A percentile compares a stretch with the other conserved stretches of the same genome.
Conservation (phyloP, 148 eudicot species). For the Rhododendron williamsianum region DNA sequence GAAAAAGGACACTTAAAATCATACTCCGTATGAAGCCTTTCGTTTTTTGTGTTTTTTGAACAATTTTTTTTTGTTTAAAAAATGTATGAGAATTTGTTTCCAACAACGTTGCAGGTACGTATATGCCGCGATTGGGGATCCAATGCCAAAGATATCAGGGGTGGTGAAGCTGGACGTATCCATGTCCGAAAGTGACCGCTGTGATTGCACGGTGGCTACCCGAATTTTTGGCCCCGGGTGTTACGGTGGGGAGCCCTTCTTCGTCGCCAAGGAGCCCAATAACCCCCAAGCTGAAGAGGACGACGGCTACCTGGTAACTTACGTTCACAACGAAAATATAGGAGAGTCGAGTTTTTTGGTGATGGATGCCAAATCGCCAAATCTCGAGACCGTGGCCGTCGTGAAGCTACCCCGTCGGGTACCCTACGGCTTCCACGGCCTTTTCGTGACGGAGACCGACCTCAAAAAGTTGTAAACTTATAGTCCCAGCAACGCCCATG, state of each 20-base stretch:
- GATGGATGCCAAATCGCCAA: conserved; percentile 61
- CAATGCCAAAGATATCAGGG: conserved; percentile 44
- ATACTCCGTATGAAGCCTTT: not conserved
- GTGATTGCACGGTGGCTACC: conserved; percentile 44
- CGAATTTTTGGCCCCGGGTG: conserved; percentile 41
- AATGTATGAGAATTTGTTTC: not conserved
- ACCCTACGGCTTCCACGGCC: conserved; percentile 77
- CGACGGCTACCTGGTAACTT: conserved; percentile 56
- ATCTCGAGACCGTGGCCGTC: conserved; percentile 45
- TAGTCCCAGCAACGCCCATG: not conserved
- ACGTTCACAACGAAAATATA: conserved; percentile 44
- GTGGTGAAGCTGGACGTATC: conserved; percentile 62
- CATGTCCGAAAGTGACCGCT: conserved; percentile 18
- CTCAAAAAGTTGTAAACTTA: conserved; percentile 27
- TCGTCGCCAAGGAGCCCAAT: conserved; percentile 50
- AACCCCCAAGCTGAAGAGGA: conserved; percentile 52
- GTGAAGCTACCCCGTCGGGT: conserved; percentile 60
- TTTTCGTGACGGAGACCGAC: conserved; percentile 49
- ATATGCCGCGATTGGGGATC: conserved; percentile 49
- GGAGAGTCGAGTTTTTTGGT: conserved; percentile 54
- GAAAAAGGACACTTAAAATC: not conserved
- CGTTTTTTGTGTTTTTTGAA: not conserved
- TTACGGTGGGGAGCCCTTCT: conserved; percentile 69
- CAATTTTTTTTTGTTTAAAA: not conserved
- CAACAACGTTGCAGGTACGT: conserved; percentile 27